A percentile compares a stretch with the other conserved stretches of the same genome.
Conservation (phyloP, 192 early-diverging fungal genomes). For the Paraglomus brasilianum region DNA sequence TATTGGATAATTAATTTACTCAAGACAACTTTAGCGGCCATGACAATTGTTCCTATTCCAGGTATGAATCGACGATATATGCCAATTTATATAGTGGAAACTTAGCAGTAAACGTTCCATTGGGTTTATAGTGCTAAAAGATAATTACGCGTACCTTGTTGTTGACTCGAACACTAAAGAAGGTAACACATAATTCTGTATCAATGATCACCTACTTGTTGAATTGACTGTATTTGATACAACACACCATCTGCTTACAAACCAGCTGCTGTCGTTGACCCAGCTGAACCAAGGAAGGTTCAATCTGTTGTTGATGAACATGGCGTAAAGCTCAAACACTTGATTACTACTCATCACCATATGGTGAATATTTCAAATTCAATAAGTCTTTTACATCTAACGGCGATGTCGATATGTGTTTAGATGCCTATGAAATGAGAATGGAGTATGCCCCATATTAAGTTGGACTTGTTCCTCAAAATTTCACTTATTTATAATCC, state of each 20-base stretch:
- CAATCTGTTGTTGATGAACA: slow-evolving; percentile 52
- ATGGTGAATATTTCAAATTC: neutral
- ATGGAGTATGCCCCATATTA: no score
- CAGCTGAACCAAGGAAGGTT: slow-evolving; percentile 78
- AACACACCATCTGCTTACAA: neutral
- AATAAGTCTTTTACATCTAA: no score
- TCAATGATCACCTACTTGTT: neutral
- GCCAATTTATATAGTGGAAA: neutral
- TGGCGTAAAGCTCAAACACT: slow-evolving; percentile 51
- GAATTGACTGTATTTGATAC: neutral
- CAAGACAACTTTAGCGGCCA: slow-evolving; percentile 20
- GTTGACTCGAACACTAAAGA: slow-evolving; percentile 65
- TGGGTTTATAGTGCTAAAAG: slow-evolving; percentile 48
- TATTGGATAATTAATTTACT: no score
- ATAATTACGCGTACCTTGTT: slow-evolving; percentile 89
- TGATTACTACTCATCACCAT: slow-evolving; percentile 91
- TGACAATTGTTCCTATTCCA: slow-evolving; percentile 56
- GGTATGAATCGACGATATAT: neutral
- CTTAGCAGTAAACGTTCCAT: neutral
- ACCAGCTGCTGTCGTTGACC: slow-evolving; percentile 76
- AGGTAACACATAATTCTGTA: slow-evolving; percentile 20
- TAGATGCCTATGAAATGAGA: no score
- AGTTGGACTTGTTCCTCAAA: neutral
- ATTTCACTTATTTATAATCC: neutral
- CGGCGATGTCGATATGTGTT: no score